These are phyloP conservation scores for Ogataea nakhonphanomensis DNA, from an alignment of 805 yeast genomes.

Conservation along the genomic window DNA sequence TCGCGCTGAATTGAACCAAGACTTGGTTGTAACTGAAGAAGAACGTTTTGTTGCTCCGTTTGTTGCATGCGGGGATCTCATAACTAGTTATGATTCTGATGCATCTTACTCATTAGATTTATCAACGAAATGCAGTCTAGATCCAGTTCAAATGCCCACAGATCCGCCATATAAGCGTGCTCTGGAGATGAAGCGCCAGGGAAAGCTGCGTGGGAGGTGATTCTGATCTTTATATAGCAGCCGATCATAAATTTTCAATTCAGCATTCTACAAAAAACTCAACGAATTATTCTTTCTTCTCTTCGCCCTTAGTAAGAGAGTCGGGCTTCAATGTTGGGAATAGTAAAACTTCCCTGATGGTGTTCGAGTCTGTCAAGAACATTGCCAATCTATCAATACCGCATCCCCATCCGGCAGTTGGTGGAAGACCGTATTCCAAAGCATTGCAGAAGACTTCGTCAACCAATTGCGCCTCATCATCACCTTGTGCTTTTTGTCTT, in stretches of 20 bases:
- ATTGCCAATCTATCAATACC: conserved; percentile 98
- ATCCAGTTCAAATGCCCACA: conserved; percentile 93
- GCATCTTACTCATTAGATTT: conserved; percentile 76
- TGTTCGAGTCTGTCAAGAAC: conserved; percentile 95
- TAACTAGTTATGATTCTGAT: conserved; percentile 80
- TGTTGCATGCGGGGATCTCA: conserved; percentile 90
- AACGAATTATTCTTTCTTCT: conserved; percentile 19
- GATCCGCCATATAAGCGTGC: conserved; percentile 97
- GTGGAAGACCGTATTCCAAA: conserved; percentile 96
- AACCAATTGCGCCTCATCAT: conserved; percentile 95
- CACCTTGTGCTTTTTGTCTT: conserved; percentile 97
- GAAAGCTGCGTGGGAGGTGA: conserved; percentile 40
- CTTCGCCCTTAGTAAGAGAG: conserved; percentile 38
- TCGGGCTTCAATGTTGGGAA: conserved; percentile 99
- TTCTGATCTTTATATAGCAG: conserved; percentile 10
- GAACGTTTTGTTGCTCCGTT: conserved; percentile 84
- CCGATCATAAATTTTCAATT: background rate
- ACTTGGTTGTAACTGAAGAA: conserved; percentile 50
- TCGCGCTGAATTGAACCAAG: conserved; percentile 45
- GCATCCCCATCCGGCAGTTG: conserved; percentile 99
- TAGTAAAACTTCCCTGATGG: conserved; percentile 94
- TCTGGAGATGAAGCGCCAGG: conserved; percentile 77
- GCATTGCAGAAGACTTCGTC: conserved; percentile 98
- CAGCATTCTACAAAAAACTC: background rate
- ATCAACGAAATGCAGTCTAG: conserved; percentile 49